Percentiles rank a stretch among this genome's conserved stretches.
These are phyloP conservation scores for Trichoderma lentiforme DNA, from an alignment of 2,329 filamentous ascomycete species.

Conservation along the genomic window DNA sequence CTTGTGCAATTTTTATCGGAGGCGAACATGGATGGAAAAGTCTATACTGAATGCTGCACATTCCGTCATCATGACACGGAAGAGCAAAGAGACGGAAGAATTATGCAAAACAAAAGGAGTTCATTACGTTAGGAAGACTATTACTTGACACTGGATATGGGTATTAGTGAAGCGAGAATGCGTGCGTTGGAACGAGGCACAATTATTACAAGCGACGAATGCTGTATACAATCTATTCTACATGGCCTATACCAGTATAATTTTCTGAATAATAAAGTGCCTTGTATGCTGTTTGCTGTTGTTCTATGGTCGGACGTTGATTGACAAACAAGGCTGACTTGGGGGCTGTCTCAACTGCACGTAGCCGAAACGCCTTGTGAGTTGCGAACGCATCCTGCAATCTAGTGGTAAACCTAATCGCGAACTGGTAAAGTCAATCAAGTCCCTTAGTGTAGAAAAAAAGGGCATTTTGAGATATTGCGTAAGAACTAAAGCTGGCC, in stretches of 20 bases:
- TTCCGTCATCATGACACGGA: background rate
- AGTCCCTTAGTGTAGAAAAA: background rate
- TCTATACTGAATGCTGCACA: background rate
- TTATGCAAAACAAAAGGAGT: background rate
- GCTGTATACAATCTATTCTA: conserved; percentile 2
- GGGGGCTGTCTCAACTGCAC: background rate
- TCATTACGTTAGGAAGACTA: background rate
- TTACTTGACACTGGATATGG: background rate
- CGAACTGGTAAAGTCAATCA: background rate
- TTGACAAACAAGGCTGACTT: background rate
- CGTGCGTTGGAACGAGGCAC: background rate
- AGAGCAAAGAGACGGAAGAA: background rate
- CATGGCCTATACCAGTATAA: background rate
- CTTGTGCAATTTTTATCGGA: background rate
- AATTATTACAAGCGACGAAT: background rate
- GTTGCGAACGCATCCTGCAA: background rate
- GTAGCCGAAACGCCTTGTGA: background rate
- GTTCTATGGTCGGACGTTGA: background rate
- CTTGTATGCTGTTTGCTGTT: background rate
- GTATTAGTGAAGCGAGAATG: background rate
- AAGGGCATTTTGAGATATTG: background rate
- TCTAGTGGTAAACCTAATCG: background rate
- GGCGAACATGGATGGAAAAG: background rate
- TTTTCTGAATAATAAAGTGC: background rate
- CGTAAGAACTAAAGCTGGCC: background rate